Percentiles rank a stretch among this genome's conserved stretches.
These are phyloP conservation scores for Umbilicus rupestris DNA, from an alignment of 164 flowering plant genomes.

Conservation along the genomic window DNA sequence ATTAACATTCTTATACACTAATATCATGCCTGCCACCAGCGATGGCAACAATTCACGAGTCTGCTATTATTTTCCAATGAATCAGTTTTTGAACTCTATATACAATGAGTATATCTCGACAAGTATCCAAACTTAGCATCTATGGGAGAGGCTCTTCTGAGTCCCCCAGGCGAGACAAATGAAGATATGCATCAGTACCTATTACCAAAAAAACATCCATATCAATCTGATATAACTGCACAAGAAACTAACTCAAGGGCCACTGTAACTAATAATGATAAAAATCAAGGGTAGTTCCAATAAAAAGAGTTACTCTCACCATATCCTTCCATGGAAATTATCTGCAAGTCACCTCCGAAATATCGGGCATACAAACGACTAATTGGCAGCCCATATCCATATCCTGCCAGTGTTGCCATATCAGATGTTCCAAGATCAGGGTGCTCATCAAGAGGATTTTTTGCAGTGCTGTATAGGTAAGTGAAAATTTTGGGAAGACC, in stretches of 20 bases:
- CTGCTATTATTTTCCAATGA: background rate
- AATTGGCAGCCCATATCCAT: conserved; percentile 94
- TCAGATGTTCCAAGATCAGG: conserved; percentile 37
- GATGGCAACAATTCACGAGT: background rate
- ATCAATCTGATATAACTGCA: background rate
- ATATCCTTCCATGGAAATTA: conserved; percentile 98
- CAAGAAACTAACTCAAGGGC: too few species aligned
- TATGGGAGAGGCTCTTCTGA: conserved; percentile 88
- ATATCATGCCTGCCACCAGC: background rate
- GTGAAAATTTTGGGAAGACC: conserved; percentile 93
- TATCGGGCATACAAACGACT: conserved; percentile 95
- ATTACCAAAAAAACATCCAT: conserved; percentile 11
- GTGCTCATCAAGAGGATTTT: conserved; percentile 59
- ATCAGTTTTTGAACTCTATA: background rate
- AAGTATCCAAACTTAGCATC: conserved; percentile 6
- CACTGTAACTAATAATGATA: background rate
- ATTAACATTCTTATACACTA: background rate
- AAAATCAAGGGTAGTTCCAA: background rate
- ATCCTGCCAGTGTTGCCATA: conserved; percentile 84
- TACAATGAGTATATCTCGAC: background rate
- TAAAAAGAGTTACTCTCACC: conserved; percentile 37
- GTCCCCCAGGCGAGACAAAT: conserved; percentile 84
- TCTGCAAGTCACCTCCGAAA: conserved; percentile 95
- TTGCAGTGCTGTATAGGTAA: conserved; percentile 95
- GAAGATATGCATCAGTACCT: conserved; percentile 98